A percentile compares a stretch with the other conserved stretches of the same genome.
phyloP scores from a whole-genome alignment of 441 rosid species.

The Theobroma grandiflorum region DNA sequence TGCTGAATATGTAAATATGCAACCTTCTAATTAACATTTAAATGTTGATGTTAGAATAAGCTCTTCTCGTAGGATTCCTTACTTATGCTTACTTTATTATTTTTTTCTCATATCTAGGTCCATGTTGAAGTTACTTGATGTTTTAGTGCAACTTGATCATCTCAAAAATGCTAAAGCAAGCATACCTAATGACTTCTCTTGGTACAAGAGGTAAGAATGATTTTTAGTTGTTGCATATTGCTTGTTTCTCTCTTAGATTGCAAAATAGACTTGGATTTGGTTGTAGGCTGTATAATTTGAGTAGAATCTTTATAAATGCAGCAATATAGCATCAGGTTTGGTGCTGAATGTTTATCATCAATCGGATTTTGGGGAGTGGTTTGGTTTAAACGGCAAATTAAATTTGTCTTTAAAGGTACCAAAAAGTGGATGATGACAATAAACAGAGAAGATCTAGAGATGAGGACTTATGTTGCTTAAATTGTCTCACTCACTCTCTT shows the following conservation, averaged over 20 bases:
- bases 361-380: slow-evolving; percentile 15
- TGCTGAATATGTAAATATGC: slow-evolving; percentile 25
- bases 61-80: slow-evolving; percentile 12
- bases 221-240: slow-evolving; percentile 22
- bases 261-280: background rate
- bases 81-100: slow-evolving; percentile 22
- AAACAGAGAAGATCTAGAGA: slow-evolving; percentile 14
- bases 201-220: slow-evolving; percentile 92
- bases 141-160: slow-evolving; percentile 98
- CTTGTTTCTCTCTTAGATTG: slow-evolving; percentile 11
- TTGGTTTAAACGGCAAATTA: slow-evolving; percentile 3
- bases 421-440: background rate
- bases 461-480: slow-evolving; percentile 13
- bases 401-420: background rate
- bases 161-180: slow-evolving; percentile 99
- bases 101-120: slow-evolving; percentile 65
- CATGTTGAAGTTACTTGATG: slow-evolving; percentile 96
- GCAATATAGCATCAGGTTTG: background rate
- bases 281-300: slow-evolving; percentile 12
- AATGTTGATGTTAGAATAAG: slow-evolving; percentile 12
- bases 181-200: slow-evolving; percentile 99
- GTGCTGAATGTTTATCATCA: slow-evolving; percentile 11
- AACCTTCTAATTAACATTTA: slow-evolving; percentile 10
- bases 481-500: background rate
- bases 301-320: background rate